Conservation (phyloP, 441 rosid species). For the Eugenia klotzschiana region DNA sequence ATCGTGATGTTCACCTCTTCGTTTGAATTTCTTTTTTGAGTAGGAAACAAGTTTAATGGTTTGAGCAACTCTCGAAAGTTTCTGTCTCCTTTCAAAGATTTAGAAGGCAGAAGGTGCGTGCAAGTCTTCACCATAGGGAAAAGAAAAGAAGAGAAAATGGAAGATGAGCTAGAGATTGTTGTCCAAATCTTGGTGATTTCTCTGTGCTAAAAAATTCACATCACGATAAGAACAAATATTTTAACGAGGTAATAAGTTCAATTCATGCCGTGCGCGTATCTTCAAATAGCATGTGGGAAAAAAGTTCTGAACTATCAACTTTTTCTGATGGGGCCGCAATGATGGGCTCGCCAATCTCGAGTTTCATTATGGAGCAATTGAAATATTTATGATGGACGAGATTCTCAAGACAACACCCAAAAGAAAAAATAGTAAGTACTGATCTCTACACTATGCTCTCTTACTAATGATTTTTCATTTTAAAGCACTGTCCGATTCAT, state of each 20-base stretch:
- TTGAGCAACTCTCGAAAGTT: neutral
- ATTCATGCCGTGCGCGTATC: neutral
- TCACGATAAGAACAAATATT: neutral
- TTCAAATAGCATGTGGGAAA: neutral
- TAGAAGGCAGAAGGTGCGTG: neutral
- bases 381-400: neutral
- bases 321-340: rapidly evolving
- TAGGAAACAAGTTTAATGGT: neutral
- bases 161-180: neutral
- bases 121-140: neutral
- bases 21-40: neutral
- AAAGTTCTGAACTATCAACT: neutral
- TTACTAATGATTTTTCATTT: neutral
- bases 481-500: neutral
- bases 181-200: neutral
- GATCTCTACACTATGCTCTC: neutral
- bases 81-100: neutral
- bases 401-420: neutral
- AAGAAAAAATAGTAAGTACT: neutral
- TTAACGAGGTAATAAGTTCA: rapidly evolving
- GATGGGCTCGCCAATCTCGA: rapidly evolving
- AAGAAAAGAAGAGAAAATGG: neutral
- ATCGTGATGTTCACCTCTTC: neutral
- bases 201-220: neutral
- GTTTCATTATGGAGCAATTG: neutral